Evolutionary conservation across 345 rosid species (phyloP).

Genomic region (Turritis glabra): DNA sequence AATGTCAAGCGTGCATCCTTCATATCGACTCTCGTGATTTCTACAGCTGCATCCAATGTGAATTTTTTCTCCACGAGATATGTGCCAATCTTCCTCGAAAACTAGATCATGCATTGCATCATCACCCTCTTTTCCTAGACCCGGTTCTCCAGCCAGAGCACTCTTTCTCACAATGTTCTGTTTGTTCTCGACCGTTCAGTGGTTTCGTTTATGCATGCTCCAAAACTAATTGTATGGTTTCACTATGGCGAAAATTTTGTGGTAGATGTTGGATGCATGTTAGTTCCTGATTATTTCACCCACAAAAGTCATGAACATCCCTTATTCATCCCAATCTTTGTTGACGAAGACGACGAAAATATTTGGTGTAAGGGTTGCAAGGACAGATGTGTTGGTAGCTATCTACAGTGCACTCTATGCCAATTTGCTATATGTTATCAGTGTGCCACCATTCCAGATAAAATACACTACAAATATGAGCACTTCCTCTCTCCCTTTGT

Average conservation of each 20-base stretch:
- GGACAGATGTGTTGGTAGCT: too few relatives aligned
- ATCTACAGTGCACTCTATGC: not conserved
- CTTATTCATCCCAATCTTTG: not conserved
- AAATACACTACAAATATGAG: not conserved
- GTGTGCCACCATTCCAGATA: not conserved
- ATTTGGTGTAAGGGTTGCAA: not conserved
- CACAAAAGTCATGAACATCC: conserved; percentile 15
- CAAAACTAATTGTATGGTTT: too few relatives aligned
- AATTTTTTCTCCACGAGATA: not conserved
- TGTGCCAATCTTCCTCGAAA: not conserved
- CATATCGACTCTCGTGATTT: not conserved
- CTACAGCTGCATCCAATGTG: not conserved
- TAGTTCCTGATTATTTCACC: not conserved
- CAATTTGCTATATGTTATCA: not conserved
- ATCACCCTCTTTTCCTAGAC: not conserved
- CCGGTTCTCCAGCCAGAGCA: not conserved
- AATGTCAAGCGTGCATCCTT: not conserved
- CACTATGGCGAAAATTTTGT: too few relatives aligned
- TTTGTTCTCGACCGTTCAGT: not conserved
- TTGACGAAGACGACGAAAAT: not conserved
- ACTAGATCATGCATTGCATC: not conserved
- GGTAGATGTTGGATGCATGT: not conserved
- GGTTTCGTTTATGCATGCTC: conserved; percentile 3
- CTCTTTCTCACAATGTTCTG: not conserved
- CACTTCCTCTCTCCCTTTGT: not conserved